These are phyloP conservation scores for Pseudogymnoascus sp. DNA, from an alignment of 2,329 filamentous ascomycete species.

Conservation along the genomic window DNA sequence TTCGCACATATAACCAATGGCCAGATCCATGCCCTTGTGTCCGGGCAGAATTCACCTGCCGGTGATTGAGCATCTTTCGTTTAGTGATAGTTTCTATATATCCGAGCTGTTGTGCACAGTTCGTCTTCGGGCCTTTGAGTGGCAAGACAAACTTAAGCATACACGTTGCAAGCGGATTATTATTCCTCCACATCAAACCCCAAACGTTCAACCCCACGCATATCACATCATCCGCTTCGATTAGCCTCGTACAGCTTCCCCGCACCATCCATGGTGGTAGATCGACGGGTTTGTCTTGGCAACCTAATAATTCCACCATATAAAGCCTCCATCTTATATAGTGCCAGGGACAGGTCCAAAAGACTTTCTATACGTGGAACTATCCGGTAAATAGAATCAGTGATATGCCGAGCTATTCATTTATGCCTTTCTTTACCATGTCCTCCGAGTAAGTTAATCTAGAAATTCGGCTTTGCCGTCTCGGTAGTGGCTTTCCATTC, in stretches of 20 bases:
- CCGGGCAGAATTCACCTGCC: too few relatives aligned
- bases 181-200: background rate
- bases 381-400: background rate
- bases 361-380: background rate
- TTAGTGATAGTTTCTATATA: background rate
- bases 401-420: background rate
- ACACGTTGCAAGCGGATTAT: background rate
- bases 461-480: background rate
- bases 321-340: background rate
- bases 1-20: too few relatives aligned
- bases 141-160: background rate
- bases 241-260: background rate
- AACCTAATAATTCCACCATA: slow-evolving; percentile 2
- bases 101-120: background rate
- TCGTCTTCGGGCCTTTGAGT: background rate
- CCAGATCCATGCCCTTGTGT: too few relatives aligned
- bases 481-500: background rate
- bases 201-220: background rate
- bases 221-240: background rate
- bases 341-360: background rate
- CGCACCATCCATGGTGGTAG: background rate
- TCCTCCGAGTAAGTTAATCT: background rate
- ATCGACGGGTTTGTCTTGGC: background rate
- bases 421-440: background rate
- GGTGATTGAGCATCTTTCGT: background rate